Conservation (phyloP, 192 early-diverging fungal genomes). For the Linnemannia zychae region DNA sequence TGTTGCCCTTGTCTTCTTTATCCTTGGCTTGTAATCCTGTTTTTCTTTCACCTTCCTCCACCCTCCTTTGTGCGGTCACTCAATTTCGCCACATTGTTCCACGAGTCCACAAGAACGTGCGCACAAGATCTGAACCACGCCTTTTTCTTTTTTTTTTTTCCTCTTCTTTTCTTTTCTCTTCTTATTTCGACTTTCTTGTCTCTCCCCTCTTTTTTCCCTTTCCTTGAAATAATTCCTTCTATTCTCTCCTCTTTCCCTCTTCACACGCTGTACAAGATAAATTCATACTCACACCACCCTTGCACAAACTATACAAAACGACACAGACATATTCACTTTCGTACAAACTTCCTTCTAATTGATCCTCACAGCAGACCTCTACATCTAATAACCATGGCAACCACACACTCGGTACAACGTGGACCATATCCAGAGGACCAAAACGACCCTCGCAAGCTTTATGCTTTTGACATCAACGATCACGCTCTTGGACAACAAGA, state of each 20-base stretch:
- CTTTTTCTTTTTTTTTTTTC: not conserved
- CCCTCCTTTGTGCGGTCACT: not conserved
- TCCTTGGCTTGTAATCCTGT: not conserved
- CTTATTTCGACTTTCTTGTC: too few relatives aligned
- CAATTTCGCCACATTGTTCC: not conserved
- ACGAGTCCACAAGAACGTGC: constrained; percentile 8
- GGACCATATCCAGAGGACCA: not conserved
- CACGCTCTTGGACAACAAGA: not conserved
- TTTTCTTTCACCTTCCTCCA: not conserved
- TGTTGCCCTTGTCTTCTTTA: not conserved
- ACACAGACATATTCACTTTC: not conserved
- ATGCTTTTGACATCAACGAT: not conserved
- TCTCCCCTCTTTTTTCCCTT: not conserved
- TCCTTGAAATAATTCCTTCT: not conserved
- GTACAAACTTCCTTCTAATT: not conserved
- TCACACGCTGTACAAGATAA: too few relatives aligned
- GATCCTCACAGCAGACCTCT: not conserved
- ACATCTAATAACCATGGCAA: not conserved
- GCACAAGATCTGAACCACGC: constrained; percentile 8
- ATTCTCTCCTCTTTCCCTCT: not conserved
- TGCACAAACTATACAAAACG: not conserved
- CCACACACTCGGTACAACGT: not conserved
- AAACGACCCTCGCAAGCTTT: not conserved
- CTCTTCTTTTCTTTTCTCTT: not conserved
- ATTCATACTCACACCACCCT: not conserved